Evolutionary conservation across 805 yeast genomes (phyloP), one percentile per base, ranked within the genome.

Genomic region (Geotrichum ghanense): DNA sequence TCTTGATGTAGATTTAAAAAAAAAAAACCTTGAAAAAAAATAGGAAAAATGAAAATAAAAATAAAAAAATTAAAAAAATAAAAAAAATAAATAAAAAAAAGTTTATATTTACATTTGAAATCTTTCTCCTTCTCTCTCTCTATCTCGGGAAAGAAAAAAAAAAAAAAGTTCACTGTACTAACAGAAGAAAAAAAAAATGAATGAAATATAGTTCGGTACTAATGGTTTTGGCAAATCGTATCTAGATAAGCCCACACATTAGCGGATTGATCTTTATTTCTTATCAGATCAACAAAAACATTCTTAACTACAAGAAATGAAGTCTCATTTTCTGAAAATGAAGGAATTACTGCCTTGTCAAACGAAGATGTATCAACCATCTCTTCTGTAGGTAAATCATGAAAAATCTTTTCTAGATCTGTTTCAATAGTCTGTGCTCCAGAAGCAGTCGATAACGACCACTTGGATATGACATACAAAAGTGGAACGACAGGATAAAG

Each of bases 371-470:
- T 53, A 21, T 48, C 49, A 14, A 41, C 27, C 4, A 48, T 48
- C 31, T 47, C 51, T 22, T 45, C 45, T 10, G 22, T 31, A 3
- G 53, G 27, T 6, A 50, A 25, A 12, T 31, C 48, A 45, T 12
- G 51, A 25, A 16, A 43, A 9, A 53, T 42, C 41, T 53, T 54
- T 24, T 31, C 37, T 19, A 31, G 12, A 12, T 31, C 37, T n/a
- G 37, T 31, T 12, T 50, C 44, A 42, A 53, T 50, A 21, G 42
- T 23, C 26, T 35, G 34, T 25, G 46, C 50, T 20, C 51, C 56
- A 12, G n/a, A 25, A 3, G 47, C 23, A n/a, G 44, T 22, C 54
- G 54, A 50, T 14, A 51, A 42, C 20, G 51, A 46, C 53, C 54
- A 50, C 21, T 45, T 44, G 16, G 53, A 48, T 2, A 51, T 50